A percentile compares a stretch with the other conserved stretches of the same genome.
Conservation (phyloP, 2,329 filamentous ascomycete species). For the Nigrospora sphaerica region DNA sequence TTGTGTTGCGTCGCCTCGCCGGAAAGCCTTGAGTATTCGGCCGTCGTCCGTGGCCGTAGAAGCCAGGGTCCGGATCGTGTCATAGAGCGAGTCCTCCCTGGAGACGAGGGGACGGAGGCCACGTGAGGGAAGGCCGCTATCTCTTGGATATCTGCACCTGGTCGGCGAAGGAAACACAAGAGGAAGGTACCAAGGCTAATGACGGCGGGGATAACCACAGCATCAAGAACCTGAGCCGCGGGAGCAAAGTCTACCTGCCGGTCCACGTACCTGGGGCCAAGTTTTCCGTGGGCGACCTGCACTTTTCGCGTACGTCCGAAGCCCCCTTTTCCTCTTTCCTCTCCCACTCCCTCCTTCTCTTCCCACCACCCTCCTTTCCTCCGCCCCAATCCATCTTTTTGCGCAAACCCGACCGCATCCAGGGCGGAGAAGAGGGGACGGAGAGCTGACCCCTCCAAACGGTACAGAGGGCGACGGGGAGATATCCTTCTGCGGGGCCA, state of each 20-base stretch:
- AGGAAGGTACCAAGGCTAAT: not conserved
- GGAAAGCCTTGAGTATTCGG: too few species aligned
- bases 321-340: not conserved
- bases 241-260: conserved; percentile 78
- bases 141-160: too few species aligned
- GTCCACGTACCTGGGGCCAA: conserved; percentile 83
- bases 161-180: too few species aligned
- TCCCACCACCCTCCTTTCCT: not conserved
- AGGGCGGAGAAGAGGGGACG: too few species aligned
- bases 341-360: not conserved
- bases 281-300: conserved; percentile 83
- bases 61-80: too few species aligned
- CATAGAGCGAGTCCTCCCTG: too few species aligned
- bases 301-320: conserved; percentile 57
- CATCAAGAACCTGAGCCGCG: conserved; percentile 78
- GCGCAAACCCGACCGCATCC: too few species aligned
- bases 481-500: conserved; percentile 82
- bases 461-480: conserved; percentile 77
- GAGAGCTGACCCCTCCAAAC: not conserved
- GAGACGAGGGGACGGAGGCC: too few species aligned
- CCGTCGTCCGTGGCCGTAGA: too few species aligned
- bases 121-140: too few species aligned
- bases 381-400: not conserved
- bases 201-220: conserved; percentile 2
- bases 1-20: not conserved